Evolutionary conservation across 1,284 basidiomycete species (phyloP), one percentile per base, ranked within the genome.

Genomic region (Apiotrichum sp.): DNA sequence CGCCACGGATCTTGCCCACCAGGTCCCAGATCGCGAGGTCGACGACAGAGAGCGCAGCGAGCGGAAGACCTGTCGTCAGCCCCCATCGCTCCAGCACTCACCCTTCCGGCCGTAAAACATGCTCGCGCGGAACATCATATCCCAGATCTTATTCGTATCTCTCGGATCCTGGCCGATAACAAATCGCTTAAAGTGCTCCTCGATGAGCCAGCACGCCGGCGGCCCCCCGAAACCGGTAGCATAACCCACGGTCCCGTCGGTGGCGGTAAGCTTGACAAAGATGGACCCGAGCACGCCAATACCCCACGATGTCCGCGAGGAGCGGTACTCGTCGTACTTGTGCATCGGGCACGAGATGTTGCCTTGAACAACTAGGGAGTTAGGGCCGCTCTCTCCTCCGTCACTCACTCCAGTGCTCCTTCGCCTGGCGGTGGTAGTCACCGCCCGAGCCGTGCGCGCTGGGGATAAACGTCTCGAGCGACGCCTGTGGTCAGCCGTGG

Each of bases 31-130:
- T 73, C 34, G 81, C 80, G 34, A 76, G 66, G 54, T 77, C 75
- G 59, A 78, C 83, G 4, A 83, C 84, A 11, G 76, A 78, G 56
- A 79, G 74, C 31, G 77, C 79, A 6, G 79, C 79, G 33, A 81
- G 69, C 9, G 79, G 75, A 11, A 81, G 71, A 57, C 80, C 79
- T 71, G 50, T 13, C 6, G 53, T 55, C 31, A n/a, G n/a, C n/a
- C n/a, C 36, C 13, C 36, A 38, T 38, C 13, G 36, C 13, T 6
- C 7, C 36, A 6, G 36, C 36, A 59, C 65, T 58, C 56, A 71
- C 71, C 72, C 62, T 81, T 81, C 53, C 80, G 76, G 8, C 80
- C 80, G 66, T 81, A 81, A 68, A 81, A 81, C 73, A 80, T 80
- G 56, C 73, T 73, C 3, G 78, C 76, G 43, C 71, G 62, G 65